Evolutionary conservation across 106 monocot genomes (phyloP), one percentile per base, ranked within the genome.

Genomic region (Apostasia shenzhenica): DNA sequence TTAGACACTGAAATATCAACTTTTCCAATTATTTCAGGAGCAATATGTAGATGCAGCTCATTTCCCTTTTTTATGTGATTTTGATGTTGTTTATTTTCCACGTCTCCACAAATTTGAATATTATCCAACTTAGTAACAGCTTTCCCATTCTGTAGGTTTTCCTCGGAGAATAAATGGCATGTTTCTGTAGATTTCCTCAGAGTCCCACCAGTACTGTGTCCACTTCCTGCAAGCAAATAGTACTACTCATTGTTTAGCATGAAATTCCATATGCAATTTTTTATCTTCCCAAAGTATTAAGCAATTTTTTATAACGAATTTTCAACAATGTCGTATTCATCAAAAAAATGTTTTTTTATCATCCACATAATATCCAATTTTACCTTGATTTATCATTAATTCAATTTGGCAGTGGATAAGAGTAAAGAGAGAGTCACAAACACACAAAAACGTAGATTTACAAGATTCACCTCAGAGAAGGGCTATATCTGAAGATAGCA

Each of bases 81-180:
- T 12, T 10, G 40, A 56, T 59, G 55, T 3, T 69, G 43, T 3
- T 42, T 56, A 7, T 48, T 47, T 7, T 57, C 59, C 58, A 41
- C 52, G 44, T 57, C 14, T 52, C 14, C 38, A 45, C 68, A 42
- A 58, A 54, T 56, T 14, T 66, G 58, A 13, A 61, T 39, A 14
- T 14, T 47, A 63, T 73, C 62, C 2, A 41, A 7, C 13, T 37
- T 62, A 6, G 68, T 9, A 38, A 66, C 47, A 57, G 6, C 52
- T 57, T 80, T 55, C 66, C 52, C 63, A 67, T 82, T 78, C 66
- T 41, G 4, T 4, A 73, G 6, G 45, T 61, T 51, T 42, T 76
- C 59, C 9, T 59, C 55, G 51, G 48, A 11, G 61, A 51, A 50
- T 41, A 55, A 41, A 40, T 70, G 13, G 10, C 71, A 58, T 10